Percentiles rank a stretch among this genome's conserved stretches.
Conservation (phyloP, 179 eudicot genomes). For the Beta corolliflora region DNA sequence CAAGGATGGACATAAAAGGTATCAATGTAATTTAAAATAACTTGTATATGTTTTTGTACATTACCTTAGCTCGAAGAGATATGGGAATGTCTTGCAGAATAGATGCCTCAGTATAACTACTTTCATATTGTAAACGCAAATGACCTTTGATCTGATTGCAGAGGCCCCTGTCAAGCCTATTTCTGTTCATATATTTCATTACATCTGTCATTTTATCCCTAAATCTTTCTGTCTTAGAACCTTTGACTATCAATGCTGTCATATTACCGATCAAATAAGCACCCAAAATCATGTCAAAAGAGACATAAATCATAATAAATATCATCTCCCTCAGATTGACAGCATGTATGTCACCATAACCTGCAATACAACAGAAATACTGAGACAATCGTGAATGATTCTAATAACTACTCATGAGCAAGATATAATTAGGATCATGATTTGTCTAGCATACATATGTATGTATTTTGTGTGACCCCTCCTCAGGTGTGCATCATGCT, state of each 20-base stretch:
- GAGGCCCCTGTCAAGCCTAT: slow-evolving; percentile 68
- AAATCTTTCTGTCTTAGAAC: slow-evolving; percentile 81
- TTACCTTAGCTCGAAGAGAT: slow-evolving; percentile 89
- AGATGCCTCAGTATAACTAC: slow-evolving; percentile 80
- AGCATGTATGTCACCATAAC: slow-evolving; percentile 96
- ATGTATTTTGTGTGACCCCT: too few relatives aligned
- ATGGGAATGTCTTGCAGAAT: slow-evolving; percentile 83
- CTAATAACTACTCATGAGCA: neutral
- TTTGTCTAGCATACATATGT: neutral
- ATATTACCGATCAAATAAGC: slow-evolving; percentile 94
- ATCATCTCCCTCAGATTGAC: slow-evolving; percentile 93
- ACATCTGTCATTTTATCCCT: slow-evolving; percentile 91
- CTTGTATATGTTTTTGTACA: neutral
- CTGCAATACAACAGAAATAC: slow-evolving; percentile 38
- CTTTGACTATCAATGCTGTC: slow-evolving; percentile 94
- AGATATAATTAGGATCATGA: neutral
- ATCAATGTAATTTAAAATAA: neutral
- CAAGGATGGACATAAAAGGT: neutral
- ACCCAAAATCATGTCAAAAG: slow-evolving; percentile 93
- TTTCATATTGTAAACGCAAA: slow-evolving; percentile 81
- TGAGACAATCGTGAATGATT: neutral
- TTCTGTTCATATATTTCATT: slow-evolving; percentile 80
- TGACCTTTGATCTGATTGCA: slow-evolving; percentile 89
- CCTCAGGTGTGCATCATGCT: too few relatives aligned
- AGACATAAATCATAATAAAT: slow-evolving; percentile 85